These are phyloP conservation scores for Tilletia indica DNA, from an alignment of 1,284 basidiomycete species.

Conservation along the genomic window DNA sequence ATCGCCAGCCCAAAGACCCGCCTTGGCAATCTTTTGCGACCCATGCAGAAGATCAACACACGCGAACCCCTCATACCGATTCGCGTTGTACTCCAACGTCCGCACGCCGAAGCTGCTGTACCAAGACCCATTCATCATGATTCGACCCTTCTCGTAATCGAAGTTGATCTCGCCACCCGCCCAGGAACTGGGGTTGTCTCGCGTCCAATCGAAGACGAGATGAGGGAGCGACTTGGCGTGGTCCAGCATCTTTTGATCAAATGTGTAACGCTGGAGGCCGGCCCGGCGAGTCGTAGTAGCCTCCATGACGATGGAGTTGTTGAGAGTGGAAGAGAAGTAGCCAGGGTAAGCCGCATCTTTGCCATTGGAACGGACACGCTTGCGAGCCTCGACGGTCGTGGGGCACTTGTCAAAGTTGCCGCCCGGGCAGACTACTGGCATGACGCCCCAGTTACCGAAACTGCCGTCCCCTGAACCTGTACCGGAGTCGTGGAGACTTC, in stretches of 20 bases:
- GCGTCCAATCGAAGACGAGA: constrained; percentile 46
- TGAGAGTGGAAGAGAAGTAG: constrained; percentile 43
- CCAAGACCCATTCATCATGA: constrained; percentile 43
- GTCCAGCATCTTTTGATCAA: constrained; percentile 28
- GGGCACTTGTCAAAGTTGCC: constrained; percentile 37
- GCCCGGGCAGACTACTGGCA: constrained; percentile 41
- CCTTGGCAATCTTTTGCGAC: constrained; percentile 33
- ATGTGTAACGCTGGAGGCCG: constrained; percentile 45
- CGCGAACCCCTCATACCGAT: constrained; percentile 35
- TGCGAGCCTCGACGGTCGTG: constrained; percentile 39
- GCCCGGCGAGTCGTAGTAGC: constrained; percentile 37
- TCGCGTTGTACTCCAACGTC: constrained; percentile 21
- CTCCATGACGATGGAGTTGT: constrained; percentile 45
- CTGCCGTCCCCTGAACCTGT: constrained; percentile 43
- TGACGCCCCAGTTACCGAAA: constrained; percentile 45
- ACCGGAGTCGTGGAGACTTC: constrained; percentile 43
- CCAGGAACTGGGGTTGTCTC: constrained; percentile 44
- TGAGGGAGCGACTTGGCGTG: constrained; percentile 27
- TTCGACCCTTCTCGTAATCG: constrained; percentile 30
- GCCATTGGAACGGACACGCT: constrained; percentile 26
- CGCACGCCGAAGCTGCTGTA: constrained; percentile 33
- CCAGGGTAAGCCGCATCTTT: constrained; percentile 39
- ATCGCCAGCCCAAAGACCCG: constrained; percentile 43
- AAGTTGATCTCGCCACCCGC: constrained; percentile 34
- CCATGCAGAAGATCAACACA: constrained; percentile 41